Evolutionary conservation across 2,329 filamentous ascomycete genomes (phyloP), one percentile per base, ranked within the genome.

Genomic region (Fonsecaea pugnacius): DNA sequence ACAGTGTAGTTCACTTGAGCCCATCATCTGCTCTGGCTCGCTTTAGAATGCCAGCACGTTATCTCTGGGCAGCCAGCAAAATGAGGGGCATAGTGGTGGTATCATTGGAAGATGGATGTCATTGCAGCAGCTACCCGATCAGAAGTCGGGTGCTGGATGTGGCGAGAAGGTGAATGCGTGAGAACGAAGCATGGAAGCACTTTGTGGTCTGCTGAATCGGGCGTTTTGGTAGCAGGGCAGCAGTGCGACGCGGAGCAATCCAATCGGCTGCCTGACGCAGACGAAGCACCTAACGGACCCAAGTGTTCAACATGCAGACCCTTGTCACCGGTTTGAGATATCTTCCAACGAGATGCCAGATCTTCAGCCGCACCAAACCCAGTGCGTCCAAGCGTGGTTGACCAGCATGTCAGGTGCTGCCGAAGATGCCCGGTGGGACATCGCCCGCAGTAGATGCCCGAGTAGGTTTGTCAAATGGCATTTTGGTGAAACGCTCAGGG

Each of bases 361-460:
- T 35, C n/a, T n/a, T 53, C 27, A 32, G 51, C 27, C 27, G 27
- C 51, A 33, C 51, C 27, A 8, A 5, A 32, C 51, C 51, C 21
- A 4, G 21, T 7, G 1, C 6, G 27, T 57, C 14, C 54, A 57
- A 57, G 36, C 16, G 27, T 33, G 40, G 18, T 21, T 30, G 27
- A 40, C 5, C 16, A 48, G 21, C 6, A 32, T 43, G 40, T 58
- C 55, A 58, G 16, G 27, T 30, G 10, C 30, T 58, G 46, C 57
- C 57, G 57, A 59, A 50, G 57, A 46, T 59, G 57, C 38, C 55
- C 55, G 55, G 30, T 24, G 43, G 30, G 12, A 21, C 18, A 43
- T 9, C 2, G 33, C 14, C 9, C 16, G 32, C 27, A 32, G 38
- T 32, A n/a, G 36, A 16, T 12, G 38, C 38, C 16, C 38, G 38